These are phyloP conservation scores for Clavulina sp. DNA, from an alignment of 768 basidiomycete genomes.

Conservation along the genomic window DNA sequence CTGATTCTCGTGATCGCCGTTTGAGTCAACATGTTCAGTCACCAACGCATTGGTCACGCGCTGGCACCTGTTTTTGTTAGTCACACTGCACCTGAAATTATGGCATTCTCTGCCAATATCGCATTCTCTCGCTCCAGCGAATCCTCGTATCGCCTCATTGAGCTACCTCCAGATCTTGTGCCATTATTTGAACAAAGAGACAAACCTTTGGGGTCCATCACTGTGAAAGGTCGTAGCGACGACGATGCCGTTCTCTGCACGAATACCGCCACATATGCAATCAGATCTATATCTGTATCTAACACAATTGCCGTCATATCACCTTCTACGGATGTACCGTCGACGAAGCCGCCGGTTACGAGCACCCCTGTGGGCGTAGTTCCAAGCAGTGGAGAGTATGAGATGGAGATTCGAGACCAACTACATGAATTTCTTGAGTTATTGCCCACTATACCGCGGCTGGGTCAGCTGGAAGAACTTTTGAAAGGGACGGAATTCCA, in stretches of 20 bases:
- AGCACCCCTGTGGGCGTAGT: neutral
- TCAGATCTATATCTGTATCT: slow-evolving; percentile 77
- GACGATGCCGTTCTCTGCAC: slow-evolving; percentile 92
- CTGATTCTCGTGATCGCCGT: too few relatives aligned
- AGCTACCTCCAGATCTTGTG: slow-evolving; percentile 54
- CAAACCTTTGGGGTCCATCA: slow-evolving; percentile 19
- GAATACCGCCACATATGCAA: slow-evolving; percentile 51
- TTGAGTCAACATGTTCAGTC: too few relatives aligned
- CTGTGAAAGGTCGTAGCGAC: slow-evolving; percentile 60
- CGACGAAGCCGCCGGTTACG: neutral
- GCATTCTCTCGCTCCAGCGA: too few relatives aligned
- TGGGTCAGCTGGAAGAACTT: slow-evolving; percentile 43
- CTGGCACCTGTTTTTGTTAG: too few relatives aligned
- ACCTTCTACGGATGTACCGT: slow-evolving; percentile 17
- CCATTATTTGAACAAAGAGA: slow-evolving; percentile 32
- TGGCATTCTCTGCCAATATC: too few relatives aligned
- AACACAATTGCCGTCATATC: slow-evolving; percentile 71
- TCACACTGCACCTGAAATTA: too few relatives aligned
- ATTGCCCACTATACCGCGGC: slow-evolving; percentile 53
- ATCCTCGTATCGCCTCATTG: slow-evolving; percentile 31
- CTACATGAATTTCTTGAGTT: slow-evolving; percentile 75
- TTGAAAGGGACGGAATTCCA: slow-evolving; percentile 55
- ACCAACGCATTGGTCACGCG: too few relatives aligned
- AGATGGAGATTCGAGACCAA: slow-evolving; percentile 56
- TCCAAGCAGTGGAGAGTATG: slow-evolving; percentile 11